Base-by-base conservation (phyloP, 1,139 yeast species). In the Candida albicans region DNA sequence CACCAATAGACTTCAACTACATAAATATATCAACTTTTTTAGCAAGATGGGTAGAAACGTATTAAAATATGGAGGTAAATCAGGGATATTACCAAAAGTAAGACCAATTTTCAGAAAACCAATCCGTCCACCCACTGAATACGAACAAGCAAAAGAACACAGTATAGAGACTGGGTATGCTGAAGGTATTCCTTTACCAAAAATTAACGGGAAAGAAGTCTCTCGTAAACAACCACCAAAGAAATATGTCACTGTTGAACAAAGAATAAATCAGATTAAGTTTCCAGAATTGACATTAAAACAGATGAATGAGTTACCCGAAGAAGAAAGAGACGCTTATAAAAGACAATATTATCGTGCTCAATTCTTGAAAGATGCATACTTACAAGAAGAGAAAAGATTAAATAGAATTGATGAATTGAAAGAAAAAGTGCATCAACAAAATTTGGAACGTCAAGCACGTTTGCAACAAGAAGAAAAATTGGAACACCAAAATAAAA, bases 41-140 rank as follows among this genome's bases (percentile, higher is more conserved):
- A 24, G 29, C 5, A 10, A 9, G 22, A 75, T 77, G 82, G 77
- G 81, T 46, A 79, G 77, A 55, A 73, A 81, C 45, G 68, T 72
- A 24, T 58, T 77, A 37, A 77, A 72, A 53, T 73, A 66, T 55
- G 82, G 82, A 29, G 82, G 82, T n/a, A 86, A 86, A 67, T 84
- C 95, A 43, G 96, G 97, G 60, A 72, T 87, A 40, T 75, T 90
- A 53, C 97, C 97, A 41, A 75, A 70, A 46, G 82, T 87, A 11
- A 82, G 96, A 58, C 81, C 85, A 33, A 79, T 85, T 33, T 77
- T 86, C 68, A 84, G 81, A 57, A 57, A 56, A 44, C 89, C 91
- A 2, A 75, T 81, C 42, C 79, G 83, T 49, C 84, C 88, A 8
- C 59, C 59, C 38, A 67, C 65, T 7, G 62, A 53, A 9, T 59